These are phyloP conservation scores for rapeseed (Brassica napus) DNA, from an alignment of 345 rosid species.

Conservation along the genomic window Da-Ae NC_063448.1:47813501-47814000, in stretches of 20 bases:
- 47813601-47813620: conserved; percentile 56
- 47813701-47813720: conserved; percentile 80
- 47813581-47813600: conserved; percentile 42
- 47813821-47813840: conserved; percentile 64
- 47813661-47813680: conserved; percentile 55
- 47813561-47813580: conserved; percentile 34
- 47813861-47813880: conserved; percentile 62
- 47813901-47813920: conserved; percentile 46
- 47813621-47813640: conserved; percentile 54
- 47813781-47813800: background rate
- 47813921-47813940: conserved; percentile 64
- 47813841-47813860: conserved; percentile 58
- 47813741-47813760: background rate
- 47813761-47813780: background rate
- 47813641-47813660: conserved; percentile 74
- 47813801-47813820: background rate
- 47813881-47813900: conserved; percentile 51
- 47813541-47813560: conserved; percentile 20
- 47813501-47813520: conserved; percentile 29
- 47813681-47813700: conserved; percentile 63
- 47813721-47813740: conserved; percentile 64
- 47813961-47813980: conserved; percentile 72
- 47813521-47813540: conserved; percentile 8
- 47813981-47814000: conserved; percentile 81
- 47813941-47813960: conserved; percentile 75